Base-by-base conservation (phyloP, 2,329 filamentous ascomycete species). In the Anisogramma anomala region DNA sequence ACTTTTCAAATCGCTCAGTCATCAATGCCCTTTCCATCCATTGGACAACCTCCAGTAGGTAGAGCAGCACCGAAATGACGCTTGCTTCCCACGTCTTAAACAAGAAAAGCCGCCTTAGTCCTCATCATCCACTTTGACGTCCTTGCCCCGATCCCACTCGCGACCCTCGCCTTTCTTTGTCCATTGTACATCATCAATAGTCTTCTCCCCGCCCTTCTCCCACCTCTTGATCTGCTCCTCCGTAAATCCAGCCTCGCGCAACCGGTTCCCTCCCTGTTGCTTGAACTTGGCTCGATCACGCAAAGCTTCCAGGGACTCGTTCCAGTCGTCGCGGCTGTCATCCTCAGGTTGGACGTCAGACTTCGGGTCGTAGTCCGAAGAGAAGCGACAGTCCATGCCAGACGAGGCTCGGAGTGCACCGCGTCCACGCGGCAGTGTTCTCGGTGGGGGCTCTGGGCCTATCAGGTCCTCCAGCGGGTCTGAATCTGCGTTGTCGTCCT, bases 311-410 rank as follows among this genome's bases (percentile, higher is more conserved):
- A 91, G 66, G 1, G 83, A 78, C 51, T 84, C 75, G 33, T 84
- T 82, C 87, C 86, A 94, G 45, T 84, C 77, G 46, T 80, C 77
- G 20, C 68, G 69, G 17, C 58, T 60, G 3, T 62, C 64, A 2
- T 64, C 61, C 46, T 71, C 69, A 35, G 66, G 61, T 28, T 68
- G 62, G 3, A 81, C 59, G 51, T 84, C 75, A n/a, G 64, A 56
- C 6, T 60, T 68, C 0, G 72, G 71, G 45, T 77, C 68, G 50
- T 81, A 82, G 36, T 67, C 71, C 1, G 76, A 65, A 1, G 82
- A 79, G 58, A 95, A 96, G 39, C 84, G 84, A 18, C 72, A 68
- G 54, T 95, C 87, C 49, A 95, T 93, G 8, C 74, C 77, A 19
- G 78, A 79, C 4, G 65, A 60, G 1, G 70, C 70, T 4, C 70